Conservation (phyloP, 805 yeast species). For the Wickerhamomyces chaumierensis region DNA sequence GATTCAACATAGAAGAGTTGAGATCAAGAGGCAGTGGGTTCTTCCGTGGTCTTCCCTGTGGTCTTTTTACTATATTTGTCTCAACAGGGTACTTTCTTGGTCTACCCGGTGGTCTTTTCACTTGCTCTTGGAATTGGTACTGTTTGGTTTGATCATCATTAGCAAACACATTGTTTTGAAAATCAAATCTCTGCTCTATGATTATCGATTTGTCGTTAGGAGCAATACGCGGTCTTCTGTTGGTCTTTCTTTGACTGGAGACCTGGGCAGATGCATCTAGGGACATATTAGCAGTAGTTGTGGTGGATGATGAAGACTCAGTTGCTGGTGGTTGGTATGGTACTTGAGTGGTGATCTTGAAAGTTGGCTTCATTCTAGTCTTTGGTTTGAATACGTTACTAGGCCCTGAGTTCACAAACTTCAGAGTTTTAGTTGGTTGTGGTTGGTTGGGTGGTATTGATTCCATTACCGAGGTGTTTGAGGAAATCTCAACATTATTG, state of each 20-base stretch:
- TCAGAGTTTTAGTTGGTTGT: no score
- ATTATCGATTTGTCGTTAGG: slow-evolving; percentile 5
- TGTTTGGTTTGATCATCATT: slow-evolving; percentile 6
- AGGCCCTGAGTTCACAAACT: slow-evolving; percentile 1
- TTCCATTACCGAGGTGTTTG: no score
- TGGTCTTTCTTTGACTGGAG: not conserved
- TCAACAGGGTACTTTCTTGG: slow-evolving; percentile 40
- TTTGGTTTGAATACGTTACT: slow-evolving; percentile 9
- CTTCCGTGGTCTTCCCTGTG: slow-evolving; percentile 20
- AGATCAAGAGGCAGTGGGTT: slow-evolving; percentile 5
- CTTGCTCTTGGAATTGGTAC: slow-evolving; percentile 12
- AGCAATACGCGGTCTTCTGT: not conserved
- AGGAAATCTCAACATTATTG: no score
- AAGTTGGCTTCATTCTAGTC: slow-evolving; percentile 15
- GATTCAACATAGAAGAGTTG: no score
- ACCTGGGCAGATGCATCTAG: no score
- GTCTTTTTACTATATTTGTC: slow-evolving; percentile 26
- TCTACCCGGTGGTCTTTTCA: slow-evolving; percentile 35
- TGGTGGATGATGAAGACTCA: no score
- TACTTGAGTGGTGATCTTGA: slow-evolving; percentile 9
- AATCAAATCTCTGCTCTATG: slow-evolving; percentile 15
- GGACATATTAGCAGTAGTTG: no score
- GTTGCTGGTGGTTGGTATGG: no score
- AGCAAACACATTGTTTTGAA: slow-evolving; percentile 1
- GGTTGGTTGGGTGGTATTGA: no score